Percentiles rank a stretch among this genome's conserved stretches.
These are phyloP conservation scores for Orobanche coerulescens DNA, from an alignment of 257 asterid species.

Conservation along the genomic window DNA sequence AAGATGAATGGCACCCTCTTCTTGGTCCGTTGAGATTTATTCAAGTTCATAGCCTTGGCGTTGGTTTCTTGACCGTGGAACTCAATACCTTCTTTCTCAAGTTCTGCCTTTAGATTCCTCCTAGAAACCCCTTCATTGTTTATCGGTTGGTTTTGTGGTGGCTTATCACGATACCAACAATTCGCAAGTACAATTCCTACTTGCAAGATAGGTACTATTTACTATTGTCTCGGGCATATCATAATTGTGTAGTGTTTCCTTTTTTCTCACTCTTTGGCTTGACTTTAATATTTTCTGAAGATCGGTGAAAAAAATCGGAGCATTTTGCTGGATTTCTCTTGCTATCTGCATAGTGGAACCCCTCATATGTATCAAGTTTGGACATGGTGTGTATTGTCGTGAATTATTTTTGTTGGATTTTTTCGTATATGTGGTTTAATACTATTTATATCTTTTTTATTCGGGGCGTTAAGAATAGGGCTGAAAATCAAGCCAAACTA, in stretches of 20 bases:
- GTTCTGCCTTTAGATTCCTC: constrained; percentile 96
- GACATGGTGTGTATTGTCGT: constrained; percentile 50
- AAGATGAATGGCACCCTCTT: constrained; percentile 97
- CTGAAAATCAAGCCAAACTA: too few species aligned
- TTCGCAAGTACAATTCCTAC: constrained; percentile 91
- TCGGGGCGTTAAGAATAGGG: too few species aligned
- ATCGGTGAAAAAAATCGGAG: constrained; percentile 72
- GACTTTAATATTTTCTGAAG: constrained; percentile 33
- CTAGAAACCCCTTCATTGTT: constrained; percentile 67
- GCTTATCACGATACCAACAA: constrained; percentile 87
- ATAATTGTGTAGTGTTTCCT: not conserved
- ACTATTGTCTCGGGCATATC: not conserved
- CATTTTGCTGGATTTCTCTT: constrained; percentile 84
- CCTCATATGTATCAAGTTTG: constrained; percentile 82
- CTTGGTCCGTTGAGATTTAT: constrained; percentile 89
- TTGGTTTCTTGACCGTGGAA: constrained; percentile 81
- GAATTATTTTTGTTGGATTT: too few species aligned
- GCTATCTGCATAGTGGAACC: constrained; percentile 92
- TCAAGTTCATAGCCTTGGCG: constrained; percentile 78
- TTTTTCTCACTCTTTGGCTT: not conserved
- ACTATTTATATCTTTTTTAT: too few species aligned
- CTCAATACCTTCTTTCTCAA: too few species aligned
- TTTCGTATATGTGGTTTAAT: too few species aligned
- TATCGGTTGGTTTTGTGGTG: constrained; percentile 88
- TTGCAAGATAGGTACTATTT: constrained; percentile 83